A percentile compares a stretch with the other conserved stretches of the same genome.
phyloP scores from a whole-genome alignment of 371 early-diverging fungal genomes.

The Chytridiales sp. region DNA sequence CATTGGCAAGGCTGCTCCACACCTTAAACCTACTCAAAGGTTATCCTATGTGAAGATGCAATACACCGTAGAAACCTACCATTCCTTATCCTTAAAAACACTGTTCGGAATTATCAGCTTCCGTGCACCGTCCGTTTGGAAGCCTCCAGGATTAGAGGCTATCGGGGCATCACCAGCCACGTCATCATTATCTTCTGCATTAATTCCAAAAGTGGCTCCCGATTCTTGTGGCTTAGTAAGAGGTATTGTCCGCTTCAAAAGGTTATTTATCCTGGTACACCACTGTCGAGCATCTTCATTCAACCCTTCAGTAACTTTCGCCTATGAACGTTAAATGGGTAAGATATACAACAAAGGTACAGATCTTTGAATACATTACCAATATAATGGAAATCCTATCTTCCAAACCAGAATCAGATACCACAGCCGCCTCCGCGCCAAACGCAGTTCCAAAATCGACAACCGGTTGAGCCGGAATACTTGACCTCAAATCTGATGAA shows the following conservation, averaged over 20 bases:
- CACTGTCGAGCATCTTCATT: background rate
- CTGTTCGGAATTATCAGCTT: conserved; percentile 12
- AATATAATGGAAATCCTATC: background rate
- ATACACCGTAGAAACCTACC: background rate
- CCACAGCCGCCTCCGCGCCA: background rate
- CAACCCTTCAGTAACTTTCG: conserved; percentile 1
- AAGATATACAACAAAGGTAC: background rate
- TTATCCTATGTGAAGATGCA: background rate
- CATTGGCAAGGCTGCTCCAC: conserved; percentile 28
- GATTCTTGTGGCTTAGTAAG: too few relatives aligned
- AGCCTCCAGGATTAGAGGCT: background rate
- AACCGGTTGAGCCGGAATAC: background rate
- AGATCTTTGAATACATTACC: background rate
- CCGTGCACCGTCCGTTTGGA: background rate
- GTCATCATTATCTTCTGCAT: background rate
- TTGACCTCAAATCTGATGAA: background rate
- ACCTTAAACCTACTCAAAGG: conserved; percentile 27
- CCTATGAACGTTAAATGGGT: too few relatives aligned
- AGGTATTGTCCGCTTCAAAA: background rate
- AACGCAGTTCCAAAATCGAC: background rate
- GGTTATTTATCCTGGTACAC: background rate
- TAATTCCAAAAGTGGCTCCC: too few relatives aligned
- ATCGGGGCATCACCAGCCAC: background rate
- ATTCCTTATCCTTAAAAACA: conserved; percentile 5
- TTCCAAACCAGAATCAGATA: background rate